Percentiles rank a stretch among this genome's conserved stretches.
These are phyloP conservation scores for Mycena indigotica DNA, from an alignment of 768 basidiomycete species.

Conservation along the genomic window DNA sequence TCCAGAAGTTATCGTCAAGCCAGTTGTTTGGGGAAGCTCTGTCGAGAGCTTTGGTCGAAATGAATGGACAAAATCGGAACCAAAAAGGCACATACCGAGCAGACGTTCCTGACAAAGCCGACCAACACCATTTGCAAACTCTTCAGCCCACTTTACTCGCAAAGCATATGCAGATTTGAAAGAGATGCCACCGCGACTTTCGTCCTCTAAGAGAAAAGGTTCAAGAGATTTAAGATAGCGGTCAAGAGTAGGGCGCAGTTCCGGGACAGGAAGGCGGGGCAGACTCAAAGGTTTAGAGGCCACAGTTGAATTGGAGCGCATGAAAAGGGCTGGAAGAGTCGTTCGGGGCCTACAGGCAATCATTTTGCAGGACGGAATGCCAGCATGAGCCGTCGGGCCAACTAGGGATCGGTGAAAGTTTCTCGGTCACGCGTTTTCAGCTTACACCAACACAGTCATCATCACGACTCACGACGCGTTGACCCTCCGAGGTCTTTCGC, in stretches of 20 bases:
- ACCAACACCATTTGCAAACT: slow-evolving; percentile 75
- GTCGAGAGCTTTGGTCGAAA: slow-evolving; percentile 64
- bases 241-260: slow-evolving; percentile 72
- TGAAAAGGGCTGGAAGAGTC: slow-evolving; percentile 8
- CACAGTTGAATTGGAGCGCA: slow-evolving; percentile 23
- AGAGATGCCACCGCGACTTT: slow-evolving; percentile 53
- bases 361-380: slow-evolving; percentile 15
- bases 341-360: slow-evolving; percentile 2
- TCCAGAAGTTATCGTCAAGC: slow-evolving; percentile 94
- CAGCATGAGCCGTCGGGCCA: neutral
- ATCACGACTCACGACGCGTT: neutral
- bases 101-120: slow-evolving; percentile 70
- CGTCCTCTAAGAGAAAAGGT: slow-evolving; percentile 80
- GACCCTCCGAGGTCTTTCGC: neutral
- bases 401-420: neutral
- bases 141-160: slow-evolving; percentile 60
- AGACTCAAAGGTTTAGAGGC: slow-evolving; percentile 37
- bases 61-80: slow-evolving; percentile 19
- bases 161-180: slow-evolving; percentile 55
- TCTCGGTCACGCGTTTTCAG: neutral
- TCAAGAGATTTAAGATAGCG: slow-evolving; percentile 77
- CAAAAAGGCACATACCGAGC: slow-evolving; percentile 47
- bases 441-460: neutral
- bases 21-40: slow-evolving; percentile 84
- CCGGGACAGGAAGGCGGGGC: slow-evolving; percentile 82